Conservation (phyloP, 2,329 filamentous ascomycete species). For the Aureobasidium sp. region DNA sequence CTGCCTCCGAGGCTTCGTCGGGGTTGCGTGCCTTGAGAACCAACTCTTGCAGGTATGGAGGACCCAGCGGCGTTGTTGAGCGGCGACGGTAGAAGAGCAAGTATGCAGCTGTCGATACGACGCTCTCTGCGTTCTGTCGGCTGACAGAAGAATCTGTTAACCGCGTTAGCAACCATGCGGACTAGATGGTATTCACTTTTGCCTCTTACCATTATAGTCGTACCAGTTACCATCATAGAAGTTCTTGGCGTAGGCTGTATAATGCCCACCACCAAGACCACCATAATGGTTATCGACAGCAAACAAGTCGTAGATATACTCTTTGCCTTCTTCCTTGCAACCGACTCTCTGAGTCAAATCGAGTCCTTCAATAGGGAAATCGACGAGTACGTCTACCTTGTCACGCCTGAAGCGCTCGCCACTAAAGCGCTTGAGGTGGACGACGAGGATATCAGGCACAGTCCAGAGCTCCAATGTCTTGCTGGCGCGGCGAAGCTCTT, state of each 20-base stretch:
- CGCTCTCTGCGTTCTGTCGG: constrained; percentile 49
- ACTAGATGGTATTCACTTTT: background rate
- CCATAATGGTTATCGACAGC: constrained; percentile 95
- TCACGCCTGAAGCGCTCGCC: constrained; percentile 73
- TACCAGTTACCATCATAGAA: constrained; percentile 88
- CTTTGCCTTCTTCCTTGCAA: constrained; percentile 69
- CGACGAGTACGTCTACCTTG: constrained; percentile 83
- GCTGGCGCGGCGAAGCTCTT: constrained; percentile 81
- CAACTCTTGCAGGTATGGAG: constrained; percentile 63
- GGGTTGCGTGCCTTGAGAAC: constrained; percentile 53
- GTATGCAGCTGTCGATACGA: constrained; percentile 74
- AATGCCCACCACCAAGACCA: constrained; percentile 87
- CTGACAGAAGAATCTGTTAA: constrained; percentile 60
- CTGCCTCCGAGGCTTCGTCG: constrained; percentile 32
- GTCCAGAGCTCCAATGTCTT: constrained; percentile 99
- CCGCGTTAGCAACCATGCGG: background rate
- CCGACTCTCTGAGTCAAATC: constrained; percentile 75
- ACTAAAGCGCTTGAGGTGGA: constrained; percentile 94
- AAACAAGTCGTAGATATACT: constrained; percentile 84
- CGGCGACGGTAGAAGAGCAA: constrained; percentile 92
- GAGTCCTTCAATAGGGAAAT: constrained; percentile 82
- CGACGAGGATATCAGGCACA: constrained; percentile 85
- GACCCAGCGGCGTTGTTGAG: constrained; percentile 67
- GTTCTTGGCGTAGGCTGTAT: constrained; percentile 90
- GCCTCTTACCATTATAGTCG: constrained; percentile 78